These are phyloP conservation scores for Volvariella surrecta DNA, from an alignment of 1,284 basidiomycete genomes.

Conservation along the genomic window DNA sequence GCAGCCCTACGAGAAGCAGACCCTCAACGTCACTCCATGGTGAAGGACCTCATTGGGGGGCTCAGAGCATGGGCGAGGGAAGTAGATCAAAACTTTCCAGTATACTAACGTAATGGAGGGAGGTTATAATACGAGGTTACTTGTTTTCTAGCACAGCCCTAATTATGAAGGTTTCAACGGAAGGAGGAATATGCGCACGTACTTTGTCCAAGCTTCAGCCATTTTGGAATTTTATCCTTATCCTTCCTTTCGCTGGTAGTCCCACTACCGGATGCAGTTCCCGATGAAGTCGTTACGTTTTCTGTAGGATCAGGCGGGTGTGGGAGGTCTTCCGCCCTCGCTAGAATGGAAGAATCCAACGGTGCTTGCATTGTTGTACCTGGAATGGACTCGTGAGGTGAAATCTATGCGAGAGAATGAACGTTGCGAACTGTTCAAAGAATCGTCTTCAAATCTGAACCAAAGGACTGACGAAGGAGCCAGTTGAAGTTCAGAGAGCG, in stretches of 20 bases:
- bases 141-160: neutral
- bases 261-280: conserved; percentile 10
- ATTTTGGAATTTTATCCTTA: conserved; percentile 65
- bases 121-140: neutral
- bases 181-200: conserved; percentile 20
- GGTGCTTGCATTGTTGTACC: conserved; percentile 51
- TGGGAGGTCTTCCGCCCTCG: conserved; percentile 56
- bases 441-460: conserved; percentile 66
- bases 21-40: conserved; percentile 12
- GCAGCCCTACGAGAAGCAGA: conserved; percentile 42
- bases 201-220: conserved; percentile 53
- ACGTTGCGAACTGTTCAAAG: conserved; percentile 58
- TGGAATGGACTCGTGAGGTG: conserved; percentile 15
- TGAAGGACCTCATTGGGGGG: conserved; percentile 75
- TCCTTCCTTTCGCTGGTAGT: neutral
- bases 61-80: conserved; percentile 68
- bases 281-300: conserved; percentile 9
- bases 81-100: conserved; percentile 68
- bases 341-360: conserved; percentile 46
- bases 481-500: conserved; percentile 63
- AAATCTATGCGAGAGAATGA: neutral
- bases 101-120: conserved; percentile 62
- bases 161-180: too few species aligned
- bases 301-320: conserved; percentile 17
- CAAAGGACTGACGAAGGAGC: conserved; percentile 75